A percentile compares a stretch with the other conserved stretches of the same genome.
These are phyloP conservation scores for Clonostachys chloroleuca DNA, from an alignment of 2,329 filamentous ascomycete species.

Conservation along the genomic window DNA sequence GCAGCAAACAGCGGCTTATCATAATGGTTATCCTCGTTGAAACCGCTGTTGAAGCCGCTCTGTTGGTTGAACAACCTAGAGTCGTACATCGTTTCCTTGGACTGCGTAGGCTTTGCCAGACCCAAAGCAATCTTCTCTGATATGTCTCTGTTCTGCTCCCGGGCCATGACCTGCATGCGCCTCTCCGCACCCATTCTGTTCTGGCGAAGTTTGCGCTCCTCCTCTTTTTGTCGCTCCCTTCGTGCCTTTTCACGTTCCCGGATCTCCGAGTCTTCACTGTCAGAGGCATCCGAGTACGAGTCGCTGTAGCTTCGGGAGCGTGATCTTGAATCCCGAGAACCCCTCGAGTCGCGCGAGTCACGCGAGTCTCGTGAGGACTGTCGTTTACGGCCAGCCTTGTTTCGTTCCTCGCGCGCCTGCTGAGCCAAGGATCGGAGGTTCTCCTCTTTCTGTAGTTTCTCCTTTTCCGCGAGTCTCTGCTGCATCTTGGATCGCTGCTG, in stretches of 20 bases:
- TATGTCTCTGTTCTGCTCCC: slow-evolving; percentile 94
- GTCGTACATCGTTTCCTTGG: slow-evolving; percentile 94
- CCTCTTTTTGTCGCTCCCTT: slow-evolving; percentile 73
- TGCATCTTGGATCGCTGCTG: slow-evolving; percentile 92
- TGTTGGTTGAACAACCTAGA: slow-evolving; percentile 92
- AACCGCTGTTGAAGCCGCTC: slow-evolving; percentile 83
- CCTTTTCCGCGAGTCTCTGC: slow-evolving; percentile 91
- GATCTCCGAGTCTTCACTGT: slow-evolving; percentile 64
- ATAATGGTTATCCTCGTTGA: slow-evolving; percentile 97
- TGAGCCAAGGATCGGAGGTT: slow-evolving; percentile 83
- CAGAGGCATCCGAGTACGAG: slow-evolving; percentile 40
- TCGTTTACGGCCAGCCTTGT: slow-evolving; percentile 34
- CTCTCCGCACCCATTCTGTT: slow-evolving; percentile 94
- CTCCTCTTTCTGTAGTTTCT: slow-evolving; percentile 92
- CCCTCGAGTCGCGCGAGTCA: slow-evolving; percentile 30
- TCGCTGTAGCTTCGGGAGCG: slow-evolving; percentile 45
- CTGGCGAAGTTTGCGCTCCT: slow-evolving; percentile 86
- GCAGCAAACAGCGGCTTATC: slow-evolving; percentile 96
- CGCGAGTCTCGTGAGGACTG: slow-evolving; percentile 20
- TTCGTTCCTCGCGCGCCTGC: slow-evolving; percentile 82
- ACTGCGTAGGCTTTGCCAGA: slow-evolving; percentile 89
- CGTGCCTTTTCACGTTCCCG: slow-evolving; percentile 75
- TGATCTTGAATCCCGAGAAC: slow-evolving; percentile 31
- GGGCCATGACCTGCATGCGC: slow-evolving; percentile 85
- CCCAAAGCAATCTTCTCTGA: slow-evolving; percentile 95